These are phyloP conservation scores for Sporothrix euskadiensis DNA, from an alignment of 2,329 filamentous ascomycete genomes.

Conservation along the genomic window DNA sequence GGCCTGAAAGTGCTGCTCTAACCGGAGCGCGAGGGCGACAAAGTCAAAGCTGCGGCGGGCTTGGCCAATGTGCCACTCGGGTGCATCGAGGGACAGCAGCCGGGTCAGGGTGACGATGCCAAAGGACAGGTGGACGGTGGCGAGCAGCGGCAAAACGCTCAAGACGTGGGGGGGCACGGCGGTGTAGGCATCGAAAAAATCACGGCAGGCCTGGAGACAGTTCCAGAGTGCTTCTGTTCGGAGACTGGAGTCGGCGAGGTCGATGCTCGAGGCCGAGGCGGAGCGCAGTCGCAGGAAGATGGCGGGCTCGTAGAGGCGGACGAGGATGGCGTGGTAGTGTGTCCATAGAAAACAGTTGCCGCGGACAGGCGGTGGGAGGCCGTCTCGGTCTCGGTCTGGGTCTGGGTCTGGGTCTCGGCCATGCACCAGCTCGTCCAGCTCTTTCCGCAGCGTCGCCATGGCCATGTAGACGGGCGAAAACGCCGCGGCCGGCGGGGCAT, in stretches of 20 bases:
- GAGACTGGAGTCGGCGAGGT: slow-evolving; percentile 34
- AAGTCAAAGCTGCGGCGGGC: slow-evolving; percentile 43
- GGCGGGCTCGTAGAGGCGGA: slow-evolving; percentile 45
- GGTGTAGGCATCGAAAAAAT: slow-evolving; percentile 37
- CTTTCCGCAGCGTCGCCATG: slow-evolving; percentile 39
- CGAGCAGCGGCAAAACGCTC: slow-evolving; percentile 38
- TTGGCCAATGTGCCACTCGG: slow-evolving; percentile 42
- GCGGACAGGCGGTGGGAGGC: slow-evolving; percentile 32
- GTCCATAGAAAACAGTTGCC: slow-evolving; percentile 38
- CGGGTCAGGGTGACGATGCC: slow-evolving; percentile 41
- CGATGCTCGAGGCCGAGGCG: not conserved
- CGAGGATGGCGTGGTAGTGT: slow-evolving; percentile 40
- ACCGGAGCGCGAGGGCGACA: slow-evolving; percentile 34
- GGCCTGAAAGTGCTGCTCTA: slow-evolving; percentile 38
- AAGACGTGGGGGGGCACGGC: slow-evolving; percentile 36
- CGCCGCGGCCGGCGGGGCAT: slow-evolving; percentile 27
- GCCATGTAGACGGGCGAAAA: slow-evolving; percentile 40
- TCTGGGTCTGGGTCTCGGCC: not conserved
- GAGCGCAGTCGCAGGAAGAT: slow-evolving; percentile 37
- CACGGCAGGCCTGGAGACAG: slow-evolving; percentile 39
- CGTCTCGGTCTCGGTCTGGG: not conserved
- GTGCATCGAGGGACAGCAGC: slow-evolving; percentile 41
- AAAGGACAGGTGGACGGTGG: slow-evolving; percentile 40
- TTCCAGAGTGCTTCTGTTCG: slow-evolving; percentile 44
- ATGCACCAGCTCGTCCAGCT: slow-evolving; percentile 37